phyloP scores from a whole-genome alignment of 495 filamentous ascomycete species.

The Trichoderma virens region DNA sequence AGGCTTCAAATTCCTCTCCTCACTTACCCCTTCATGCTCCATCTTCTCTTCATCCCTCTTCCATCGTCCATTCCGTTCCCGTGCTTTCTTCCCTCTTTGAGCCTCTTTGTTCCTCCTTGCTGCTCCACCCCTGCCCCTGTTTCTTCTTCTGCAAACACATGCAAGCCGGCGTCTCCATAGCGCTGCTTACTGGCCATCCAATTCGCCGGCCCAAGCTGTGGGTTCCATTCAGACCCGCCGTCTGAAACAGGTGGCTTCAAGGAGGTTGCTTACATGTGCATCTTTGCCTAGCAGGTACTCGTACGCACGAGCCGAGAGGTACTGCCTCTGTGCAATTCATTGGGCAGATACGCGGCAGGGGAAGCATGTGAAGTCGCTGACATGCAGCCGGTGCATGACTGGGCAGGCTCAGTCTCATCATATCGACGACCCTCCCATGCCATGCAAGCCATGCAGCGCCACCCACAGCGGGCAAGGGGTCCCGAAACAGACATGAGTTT shows the following conservation, averaged over 20 bases:
- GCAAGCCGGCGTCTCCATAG: conserved; percentile 6
- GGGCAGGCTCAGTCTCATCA: not conserved
- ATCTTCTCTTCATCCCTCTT: not conserved
- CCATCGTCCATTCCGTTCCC: not conserved
- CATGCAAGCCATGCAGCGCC: not conserved
- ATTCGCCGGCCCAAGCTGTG: not conserved
- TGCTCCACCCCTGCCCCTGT: not conserved
- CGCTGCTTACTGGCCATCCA: not conserved
- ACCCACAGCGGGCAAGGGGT: not conserved
- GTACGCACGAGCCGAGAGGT: not conserved
- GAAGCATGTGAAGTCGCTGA: not conserved
- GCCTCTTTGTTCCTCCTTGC: not conserved
- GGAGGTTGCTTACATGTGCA: not conserved
- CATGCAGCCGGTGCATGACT: conserved; percentile 1
- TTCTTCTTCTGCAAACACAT: conserved; percentile 4
- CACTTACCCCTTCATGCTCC: not conserved
- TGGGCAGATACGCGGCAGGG: not conserved
- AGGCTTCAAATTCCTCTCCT: not conserved
- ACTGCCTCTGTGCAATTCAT: not conserved
- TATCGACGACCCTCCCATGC: not conserved
- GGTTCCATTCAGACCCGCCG: not conserved
- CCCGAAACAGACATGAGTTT: not conserved
- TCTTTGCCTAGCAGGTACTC: not conserved
- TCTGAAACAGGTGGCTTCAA: conserved; percentile 2
- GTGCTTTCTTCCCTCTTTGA: not conserved